Percentiles rank a stretch among this genome's conserved stretches.
These are phyloP conservation scores for Phlebopus sp. DNA, from an alignment of 1,284 basidiomycete genomes.

Conservation along the genomic window DNA sequence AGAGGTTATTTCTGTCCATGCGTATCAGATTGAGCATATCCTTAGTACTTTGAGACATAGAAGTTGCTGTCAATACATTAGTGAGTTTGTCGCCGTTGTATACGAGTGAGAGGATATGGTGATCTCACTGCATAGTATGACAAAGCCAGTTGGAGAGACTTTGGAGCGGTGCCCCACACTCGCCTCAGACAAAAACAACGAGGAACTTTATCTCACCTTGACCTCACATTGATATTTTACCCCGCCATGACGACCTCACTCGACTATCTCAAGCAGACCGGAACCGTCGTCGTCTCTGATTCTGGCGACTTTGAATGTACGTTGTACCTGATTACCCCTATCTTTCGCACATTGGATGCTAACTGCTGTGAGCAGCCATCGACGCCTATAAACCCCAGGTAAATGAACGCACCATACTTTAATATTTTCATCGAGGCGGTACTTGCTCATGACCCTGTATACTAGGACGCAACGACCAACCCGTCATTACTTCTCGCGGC, in stretches of 20 bases:
- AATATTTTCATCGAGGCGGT: background rate
- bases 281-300: constrained; percentile 92
- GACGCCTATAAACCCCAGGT: constrained; percentile 90
- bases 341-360: constrained; percentile 4
- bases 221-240: background rate
- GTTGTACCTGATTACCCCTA: constrained; percentile 26
- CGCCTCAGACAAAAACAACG: too few relatives aligned
- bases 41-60: too few relatives aligned
- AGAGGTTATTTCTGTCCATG: too few relatives aligned
- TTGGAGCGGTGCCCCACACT: too few relatives aligned
- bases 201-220: too few relatives aligned
- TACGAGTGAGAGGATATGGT: too few relatives aligned
- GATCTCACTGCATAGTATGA: too few relatives aligned
- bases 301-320: constrained; percentile 81
- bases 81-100: too few relatives aligned
- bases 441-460: too few relatives aligned
- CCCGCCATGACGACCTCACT: constrained; percentile 79
- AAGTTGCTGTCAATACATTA: too few relatives aligned
- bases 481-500: constrained; percentile 91
- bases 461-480: constrained; percentile 88
- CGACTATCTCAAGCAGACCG: constrained; percentile 82
- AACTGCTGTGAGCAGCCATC: constrained; percentile 51
- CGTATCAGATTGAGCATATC: too few relatives aligned
- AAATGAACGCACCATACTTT: constrained; percentile 8
- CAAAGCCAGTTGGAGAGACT: too few relatives aligned